Conservation (phyloP, 1,139 yeast species). For the Dujonia santamariae region DNA sequence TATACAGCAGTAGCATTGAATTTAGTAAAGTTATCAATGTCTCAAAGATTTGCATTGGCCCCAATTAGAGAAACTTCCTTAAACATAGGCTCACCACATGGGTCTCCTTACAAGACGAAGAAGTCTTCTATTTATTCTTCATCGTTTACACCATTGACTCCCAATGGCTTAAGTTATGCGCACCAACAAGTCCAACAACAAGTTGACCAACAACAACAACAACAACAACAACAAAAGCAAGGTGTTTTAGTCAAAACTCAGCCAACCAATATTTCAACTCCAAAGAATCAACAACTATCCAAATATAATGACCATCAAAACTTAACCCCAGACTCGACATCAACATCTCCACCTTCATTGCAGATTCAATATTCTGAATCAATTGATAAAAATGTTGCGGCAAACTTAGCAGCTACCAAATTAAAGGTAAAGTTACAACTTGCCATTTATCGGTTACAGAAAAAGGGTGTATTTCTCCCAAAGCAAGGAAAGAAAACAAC, state of each 20-base stretch:
- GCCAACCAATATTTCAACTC: background rate
- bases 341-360: conserved; percentile 6
- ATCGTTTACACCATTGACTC: conserved; percentile 7
- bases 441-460: conserved; percentile 70
- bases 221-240: conserved; percentile 1
- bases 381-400: conserved; percentile 19
- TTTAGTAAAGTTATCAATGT: conserved; percentile 8
- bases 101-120: conserved; percentile 9
- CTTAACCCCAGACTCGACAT: conserved; percentile 7
- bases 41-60: conserved; percentile 35
- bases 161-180: conserved; percentile 2
- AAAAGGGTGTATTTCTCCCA: conserved; percentile 5
- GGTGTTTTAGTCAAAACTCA: too few relatives aligned
- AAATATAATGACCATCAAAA: conserved; percentile 3
- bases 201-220: conserved; percentile 1
- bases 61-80: conserved; percentile 31
- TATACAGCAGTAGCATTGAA: too few relatives aligned
- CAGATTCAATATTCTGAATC: conserved; percentile 4
- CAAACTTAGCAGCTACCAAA: conserved; percentile 53
- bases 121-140: background rate
- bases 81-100: conserved; percentile 20
- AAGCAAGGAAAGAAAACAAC: background rate
- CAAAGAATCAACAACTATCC: background rate
- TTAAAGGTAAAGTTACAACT: conserved; percentile 69
- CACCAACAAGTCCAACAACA: background rate